Evolutionary conservation across 2,329 filamentous ascomycete species (phyloP), one percentile per base, ranked within the genome.

Genomic region (Phialophora macrospora): DNA sequence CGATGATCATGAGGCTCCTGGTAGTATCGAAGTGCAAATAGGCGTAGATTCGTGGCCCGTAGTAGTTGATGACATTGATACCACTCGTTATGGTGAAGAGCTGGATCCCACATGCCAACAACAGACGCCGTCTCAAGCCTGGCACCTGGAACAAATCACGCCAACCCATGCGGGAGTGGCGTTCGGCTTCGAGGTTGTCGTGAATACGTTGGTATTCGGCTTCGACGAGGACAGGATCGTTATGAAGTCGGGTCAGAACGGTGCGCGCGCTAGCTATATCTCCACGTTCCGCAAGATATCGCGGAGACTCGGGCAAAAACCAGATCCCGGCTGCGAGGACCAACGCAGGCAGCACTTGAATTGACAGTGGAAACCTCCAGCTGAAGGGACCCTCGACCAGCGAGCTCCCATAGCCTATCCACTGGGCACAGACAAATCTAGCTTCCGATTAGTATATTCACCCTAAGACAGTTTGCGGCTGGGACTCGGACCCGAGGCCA

Each of bases 1-100:
- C 83, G 66, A 83, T 80, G 55, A 84, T 82, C 75, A 84, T 79
- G 3, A 84, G 77, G 0, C 81, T 81, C 0, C 77, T 51, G 20
- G 12, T 26, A 0, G 77, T 80, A 1, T 74, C 72, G 49, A 84
- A 79, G 6, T 80, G 80, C 0, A 83, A 75, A 3, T 79, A 75
- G 12, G 74, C 72, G 69, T 83, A 83, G 41, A 83, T 79, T 0
- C 77, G 74, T 0, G 78, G 75, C 2, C 78, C 77, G 52, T 81
- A 81, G 65, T 78, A 80, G 57, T 80, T 77, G 56, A 82, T 80
- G 6, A 82, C 77, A 54, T 81, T 83, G 63, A 81, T 80, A 9
- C 82, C 82, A 26, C 79, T 81, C 3, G 81, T 75, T 46, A 81
- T 82, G 0, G 79, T 81, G 62, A 84, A 83, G 0, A 79, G 79